Base-by-base conservation (phyloP, 768 basidiomycete genomes). In the Suillus cothurnatus region DNA sequence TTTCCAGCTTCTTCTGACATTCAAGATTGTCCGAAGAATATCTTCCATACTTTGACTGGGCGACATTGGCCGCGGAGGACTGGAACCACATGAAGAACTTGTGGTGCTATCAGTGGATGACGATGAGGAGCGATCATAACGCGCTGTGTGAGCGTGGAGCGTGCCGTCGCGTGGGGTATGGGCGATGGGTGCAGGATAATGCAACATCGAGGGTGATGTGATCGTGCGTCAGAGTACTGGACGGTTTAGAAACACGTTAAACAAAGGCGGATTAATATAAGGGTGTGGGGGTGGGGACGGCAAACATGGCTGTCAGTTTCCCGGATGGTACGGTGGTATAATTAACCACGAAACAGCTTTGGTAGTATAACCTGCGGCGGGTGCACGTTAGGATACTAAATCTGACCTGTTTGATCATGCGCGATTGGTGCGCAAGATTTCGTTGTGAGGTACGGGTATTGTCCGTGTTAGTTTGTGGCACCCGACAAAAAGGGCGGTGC, bases 1-100 rank as follows among this genome's bases (percentile, higher is more conserved):
- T 73, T 91, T 90, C 89, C 89, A 92, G 71, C 84, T 88, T 76
- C 91, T 91, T 68, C 91, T 85, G 50, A 84, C 84, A 66, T 82
- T 85, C 67, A 90, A 84, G 66, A 92, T 87, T 57, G 85, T 85
- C 72, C 86, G 81, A 74, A 90, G 84, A 67, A 89, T 88, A 64
- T 88, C 87, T 58, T 76, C 67, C 64, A 76, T 75, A 68, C 72
- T 72, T 70, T 72, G 64, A 38, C 19, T 69, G 21, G 23, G 58
- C n/a, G 73, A 61, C 4, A 64, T 49, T 53, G 56, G 59, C 70
- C 67, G 66, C n/a, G 62, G 64, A 45, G 61, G 36, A 28, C 17
- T 15, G 23, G 17, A 19, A 49, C 23, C 9, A 58, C 2, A 58
- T 19, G 38, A 58, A 6, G 57, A 58, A 39, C 26, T 41, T 14